Evolutionary conservation across 192 early-diverging fungal species (phyloP), one percentile per base, ranked within the genome.

Genomic region (Fimicolochytrium jonesii): DNA sequence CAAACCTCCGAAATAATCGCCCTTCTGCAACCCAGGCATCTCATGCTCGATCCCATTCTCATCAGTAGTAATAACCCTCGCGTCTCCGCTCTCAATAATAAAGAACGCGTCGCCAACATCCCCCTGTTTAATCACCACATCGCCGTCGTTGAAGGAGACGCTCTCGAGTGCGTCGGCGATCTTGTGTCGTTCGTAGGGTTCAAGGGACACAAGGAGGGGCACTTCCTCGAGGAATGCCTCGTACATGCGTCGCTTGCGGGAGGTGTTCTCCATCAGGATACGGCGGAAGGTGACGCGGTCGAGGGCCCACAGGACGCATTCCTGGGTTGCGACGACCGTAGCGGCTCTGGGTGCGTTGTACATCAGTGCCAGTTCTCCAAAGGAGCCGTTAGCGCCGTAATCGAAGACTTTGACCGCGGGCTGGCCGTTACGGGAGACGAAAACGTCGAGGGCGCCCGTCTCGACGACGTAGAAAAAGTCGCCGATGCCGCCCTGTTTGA

Each of bases 381-480:
- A 99, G 68, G 86, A 88, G 45, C 92, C 94, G 39, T 90, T 87
- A 6, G 89, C 78, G 5, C 74, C 88, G 64, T 94, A 95, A 41
- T 81, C 77, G 45, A 83, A 72, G 3, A 97, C 94, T 64, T 88
- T 91, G 45, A 77, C 73, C 4, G 88, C 78, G 2, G 83, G 68
- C 5, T 74, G 78, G 15, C 78, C 87, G 34, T 72, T 67, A 59
- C 88, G 86, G 39, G 80, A 71, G 17, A 97, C 90, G 80, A 86
- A 94, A 30, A 93, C 88, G 55, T 99, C 94, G 70, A 97, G 83
- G 4, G 86, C 83, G 56, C 96, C 96, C 30, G 78, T 82, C 75
- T 99, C 94, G n/a, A 97, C 94, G 6, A 95, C 89, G 68, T 99
- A 99, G 67, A 97, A 99, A 78, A 81, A 99, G 73, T 99, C 96